Base-by-base conservation (phyloP, 148 eudicot species). In the Nepenthes gracilis region DNA sequence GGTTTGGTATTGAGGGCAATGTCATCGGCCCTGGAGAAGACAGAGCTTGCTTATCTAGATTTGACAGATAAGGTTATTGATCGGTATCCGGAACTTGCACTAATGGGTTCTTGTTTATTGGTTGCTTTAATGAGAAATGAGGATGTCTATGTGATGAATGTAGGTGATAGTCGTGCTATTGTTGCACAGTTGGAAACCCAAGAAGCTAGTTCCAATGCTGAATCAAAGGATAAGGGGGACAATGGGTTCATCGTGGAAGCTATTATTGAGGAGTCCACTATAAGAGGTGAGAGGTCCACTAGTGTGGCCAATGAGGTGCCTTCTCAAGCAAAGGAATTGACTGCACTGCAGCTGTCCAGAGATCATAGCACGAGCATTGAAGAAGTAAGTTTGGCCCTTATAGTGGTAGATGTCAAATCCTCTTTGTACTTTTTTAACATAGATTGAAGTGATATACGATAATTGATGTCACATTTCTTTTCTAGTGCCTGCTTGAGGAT, bases 81-180 rank as follows among this genome's bases (percentile, higher is more conserved):
- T 76, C 85, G 76, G 59, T 77, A 86, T 75, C 97, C 99, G 1
- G 99, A 94, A 77, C 97, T 94, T 68, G 99, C 99, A 2, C 63
- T 94, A 64, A 94, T 94, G 99, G 99, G 99, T 78, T 94, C 99
- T n/a, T 94, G 99, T 80, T 83, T 94, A 68, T 76, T 94, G 74
- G 99, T 80, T 73, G 99, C 66, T 64, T 69, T 94, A 69, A 89
- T 94, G 97, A 86, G 92, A 60, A 96, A 94, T 54, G 99, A 94
- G 68, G 99, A 94, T 77, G 97, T 94, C 34, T 94, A 94, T 80
- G 99, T 94, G 78, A 94, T 94, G 97, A 94, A 94, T 81, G 55
- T 94, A 50, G 99, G 99, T 54, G 99, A 94, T 73, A 94, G 99
- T 58, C 85, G 99, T 50, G 99, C 99, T 40, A 94, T 94, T 72